Evolutionary conservation across 2,329 filamentous ascomycete species (phyloP).

Genomic region (Penicillium sp.): DNA sequence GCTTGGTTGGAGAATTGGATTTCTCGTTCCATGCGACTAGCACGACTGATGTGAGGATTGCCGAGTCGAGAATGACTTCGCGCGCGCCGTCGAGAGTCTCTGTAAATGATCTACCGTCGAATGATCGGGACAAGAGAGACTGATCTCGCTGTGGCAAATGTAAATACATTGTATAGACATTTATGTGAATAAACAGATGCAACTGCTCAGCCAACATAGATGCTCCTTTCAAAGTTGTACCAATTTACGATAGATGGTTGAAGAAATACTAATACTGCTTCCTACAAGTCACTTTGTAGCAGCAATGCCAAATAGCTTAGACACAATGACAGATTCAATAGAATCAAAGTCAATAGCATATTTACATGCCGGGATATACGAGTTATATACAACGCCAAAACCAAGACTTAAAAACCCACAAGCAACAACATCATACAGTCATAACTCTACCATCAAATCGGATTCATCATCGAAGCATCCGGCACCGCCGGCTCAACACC

Average conservation of each 20-base stretch:
- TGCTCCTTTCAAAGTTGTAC: too few species aligned
- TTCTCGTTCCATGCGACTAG: constrained; percentile 60
- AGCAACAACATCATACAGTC: neutral
- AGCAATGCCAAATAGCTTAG: too few species aligned
- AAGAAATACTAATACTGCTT: too few species aligned
- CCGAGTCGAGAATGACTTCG: constrained; percentile 18
- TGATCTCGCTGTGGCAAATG: constrained; percentile 8
- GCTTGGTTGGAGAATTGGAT: constrained; percentile 67
- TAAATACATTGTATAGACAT: too few species aligned
- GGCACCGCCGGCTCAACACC: constrained; percentile 23
- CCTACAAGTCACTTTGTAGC: too few species aligned
- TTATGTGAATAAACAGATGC: too few species aligned
- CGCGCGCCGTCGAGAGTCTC: constrained; percentile 21
- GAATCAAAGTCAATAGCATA: neutral
- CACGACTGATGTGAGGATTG: constrained; percentile 24
- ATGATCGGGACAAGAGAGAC: constrained; percentile 28
- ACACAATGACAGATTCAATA: neutral
- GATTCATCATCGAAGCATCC: constrained; percentile 32
- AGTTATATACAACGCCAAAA: neutral
- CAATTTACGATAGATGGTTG: too few species aligned
- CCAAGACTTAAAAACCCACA: neutral
- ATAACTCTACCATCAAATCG: constrained; percentile 23
- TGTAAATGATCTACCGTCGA: constrained; percentile 18
- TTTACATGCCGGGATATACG: neutral
- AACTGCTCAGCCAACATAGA: too few species aligned